Evolutionary conservation across 768 basidiomycete species (phyloP).

Genomic region (Lactarius trivialis): DNA sequence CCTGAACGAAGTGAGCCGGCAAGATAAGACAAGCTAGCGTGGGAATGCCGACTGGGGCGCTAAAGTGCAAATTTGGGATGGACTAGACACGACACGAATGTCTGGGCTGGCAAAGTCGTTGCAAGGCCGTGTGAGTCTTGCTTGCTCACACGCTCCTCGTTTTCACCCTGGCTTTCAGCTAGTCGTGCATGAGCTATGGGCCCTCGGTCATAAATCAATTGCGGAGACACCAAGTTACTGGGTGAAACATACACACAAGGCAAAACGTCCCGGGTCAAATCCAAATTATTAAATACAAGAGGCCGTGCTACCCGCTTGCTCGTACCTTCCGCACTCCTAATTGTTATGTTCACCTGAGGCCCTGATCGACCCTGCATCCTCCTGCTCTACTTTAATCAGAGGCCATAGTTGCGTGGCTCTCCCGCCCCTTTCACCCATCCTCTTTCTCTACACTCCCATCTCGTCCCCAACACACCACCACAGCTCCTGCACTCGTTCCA

Average conservation of each 20-base stretch:
- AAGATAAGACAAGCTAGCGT: not conserved
- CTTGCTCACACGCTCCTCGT: not conserved
- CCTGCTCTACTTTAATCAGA: conserved; percentile 6
- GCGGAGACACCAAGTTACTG: conserved; percentile 1
- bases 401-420: not conserved
- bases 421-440: not conserved
- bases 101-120: not conserved
- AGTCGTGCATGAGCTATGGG: not conserved
- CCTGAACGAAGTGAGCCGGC: not conserved
- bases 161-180: not conserved
- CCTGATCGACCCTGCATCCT: not conserved
- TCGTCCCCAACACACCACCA: not conserved
- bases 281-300: conserved; percentile 2
- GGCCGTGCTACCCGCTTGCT: not conserved
- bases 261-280: not conserved
- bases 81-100: not conserved
- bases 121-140: not conserved
- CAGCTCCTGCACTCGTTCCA: not conserved
- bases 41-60: not conserved
- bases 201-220: not conserved
- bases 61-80: not conserved
- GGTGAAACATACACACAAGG: conserved; percentile 15
- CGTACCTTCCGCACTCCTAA: not conserved
- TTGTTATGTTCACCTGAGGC: conserved; percentile 15
- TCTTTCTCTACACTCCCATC: not conserved